Base-by-base conservation (phyloP, 2,329 filamentous ascomycete genomes). In the Alternaria alternata region DNA sequence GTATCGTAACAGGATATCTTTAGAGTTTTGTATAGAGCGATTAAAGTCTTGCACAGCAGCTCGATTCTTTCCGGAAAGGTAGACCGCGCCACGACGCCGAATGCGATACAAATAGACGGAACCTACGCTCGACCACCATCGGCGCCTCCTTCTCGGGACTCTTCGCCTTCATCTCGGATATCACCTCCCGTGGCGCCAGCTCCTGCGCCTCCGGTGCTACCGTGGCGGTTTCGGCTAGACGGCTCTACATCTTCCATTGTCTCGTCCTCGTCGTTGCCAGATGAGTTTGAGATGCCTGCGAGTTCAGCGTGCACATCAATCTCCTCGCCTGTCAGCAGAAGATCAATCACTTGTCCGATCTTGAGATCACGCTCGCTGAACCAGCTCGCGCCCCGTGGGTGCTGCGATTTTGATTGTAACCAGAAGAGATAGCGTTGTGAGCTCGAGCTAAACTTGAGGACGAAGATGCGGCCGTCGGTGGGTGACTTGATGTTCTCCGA, bases 71-170 rank as follows among this genome's bases (percentile, higher is more conserved):
- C 54, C 68, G 55, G 71, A 64, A 42, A 71, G 66, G 60, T 74
- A 65, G 70, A 75, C 69, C 66, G 71, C 69, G 74, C 75, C 75
- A 73, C 73, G 75, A 75, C 75, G 73, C 66, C 66, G 63, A 63
- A 69, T 69, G 64, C 63, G 54, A 65, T 68, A 69, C 62, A 70
- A 71, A 69, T 61, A 61, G 59, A 73, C 60, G 59, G 81, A 81
- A 99, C 96, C 94, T 98, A 99, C 95, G 94, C 95, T 97, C 95
- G 89, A 82, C 92, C 96, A 75, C 96, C 95, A 81, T 98, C 95
- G 71, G 93, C 93, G 77, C 96, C 95, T 62, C 94, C 95, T 81
- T 97, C 93, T 82, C 96, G 87, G 66, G 94, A 88, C 69, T 88
- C 89, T 79, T 93, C 89, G 59, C 95, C 95, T 80, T 98, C 95